A percentile compares a stretch with the other conserved stretches of the same genome.
Conservation (phyloP, 805 yeast genomes). For the Candida germanica region DNA sequence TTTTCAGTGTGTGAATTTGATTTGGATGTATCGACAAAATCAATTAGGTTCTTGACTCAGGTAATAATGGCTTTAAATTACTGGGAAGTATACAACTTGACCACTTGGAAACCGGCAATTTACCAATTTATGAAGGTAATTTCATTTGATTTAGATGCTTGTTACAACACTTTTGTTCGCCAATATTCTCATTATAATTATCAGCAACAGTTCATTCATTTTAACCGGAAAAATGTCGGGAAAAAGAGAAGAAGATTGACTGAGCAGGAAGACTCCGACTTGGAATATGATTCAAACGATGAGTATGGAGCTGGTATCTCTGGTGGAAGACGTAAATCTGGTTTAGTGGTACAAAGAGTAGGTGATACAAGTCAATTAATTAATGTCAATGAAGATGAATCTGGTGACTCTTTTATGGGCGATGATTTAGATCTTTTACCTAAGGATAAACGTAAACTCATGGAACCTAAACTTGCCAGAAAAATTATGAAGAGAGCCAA, state of each 20-base stretch:
- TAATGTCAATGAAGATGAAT: neutral
- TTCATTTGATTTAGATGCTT: conserved; percentile 38
- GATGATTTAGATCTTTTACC: conserved; percentile 7
- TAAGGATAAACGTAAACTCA: conserved; percentile 9
- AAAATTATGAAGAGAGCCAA: conserved; percentile 11
- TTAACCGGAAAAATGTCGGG: conserved; percentile 13
- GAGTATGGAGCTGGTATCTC: conserved; percentile 2
- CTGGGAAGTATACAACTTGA: conserved; percentile 43
- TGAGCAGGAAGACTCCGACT: conserved; percentile 4
- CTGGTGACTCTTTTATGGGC: conserved; percentile 9
- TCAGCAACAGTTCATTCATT: conserved; percentile 4
- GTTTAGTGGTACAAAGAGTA: conserved; percentile 5
- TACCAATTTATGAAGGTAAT: conserved; percentile 39
- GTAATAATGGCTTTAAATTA: conserved; percentile 38
- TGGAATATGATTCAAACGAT: neutral
- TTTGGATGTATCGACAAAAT: conserved; percentile 30
- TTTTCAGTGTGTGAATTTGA: conserved; percentile 28
- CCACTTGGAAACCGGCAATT: conserved; percentile 41
- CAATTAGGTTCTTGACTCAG: conserved; percentile 37
- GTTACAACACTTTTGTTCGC: conserved; percentile 31
- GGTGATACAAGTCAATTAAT: conserved; percentile 8
- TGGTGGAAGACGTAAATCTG: neutral
- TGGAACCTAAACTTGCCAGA: conserved; percentile 12
- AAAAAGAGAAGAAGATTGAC: conserved; percentile 1
- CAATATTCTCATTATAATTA: conserved; percentile 27